Base-by-base conservation (phyloP, 441 rosid genomes). In the Erodium texanum region DNA sequence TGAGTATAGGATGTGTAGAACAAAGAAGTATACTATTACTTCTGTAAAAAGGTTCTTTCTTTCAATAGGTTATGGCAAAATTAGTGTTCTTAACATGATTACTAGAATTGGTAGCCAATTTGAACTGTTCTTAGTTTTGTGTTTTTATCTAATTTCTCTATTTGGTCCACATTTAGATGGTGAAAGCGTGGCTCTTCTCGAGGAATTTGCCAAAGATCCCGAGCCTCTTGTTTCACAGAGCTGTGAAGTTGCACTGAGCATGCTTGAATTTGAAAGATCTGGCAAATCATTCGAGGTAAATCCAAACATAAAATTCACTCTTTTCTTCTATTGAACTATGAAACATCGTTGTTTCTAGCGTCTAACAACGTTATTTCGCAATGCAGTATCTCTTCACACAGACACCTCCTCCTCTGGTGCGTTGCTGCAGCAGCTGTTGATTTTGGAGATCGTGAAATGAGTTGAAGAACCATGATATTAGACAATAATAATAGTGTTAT, bases 211-310 rank as follows among this genome's bases (percentile, higher is more conserved):
- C 43, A 78, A 63, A 78, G 99, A 93, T 73, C 82, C 93, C 19
- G 97, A 91, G 79, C 93, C 89, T 45, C 76, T 94, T 34, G 97
- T 91, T 62, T 85, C 97, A 29, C 92, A 94, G 75, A 94, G 99
- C 83, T 92, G 97, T 77, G 90, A 88, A 85, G 96, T 94, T 66
- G 97, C 97, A 68, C 82, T 94, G 66, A 86, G 92, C 75, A 94
- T 94, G 90, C 76, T 94, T 75, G 99, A 94, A 74, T 87, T 76
- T 69, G 97, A 94, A 81, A 87, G 80, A 76, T 82, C 84, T 0
- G 97, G 96, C 62, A 93, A 89, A 81, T 88, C 96, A 22, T 91
- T 91, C 29, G 96, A 93, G 99, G 97, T 86, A 83, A 38, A 65
- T 24, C 65, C 29, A 24, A 54, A 9, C 15, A 1, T 36, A 7